Evolutionary conservation across 208 protist species (phyloP), one percentile per base, ranked within the genome.

Genomic region (Leishmania mexicana): DNA sequence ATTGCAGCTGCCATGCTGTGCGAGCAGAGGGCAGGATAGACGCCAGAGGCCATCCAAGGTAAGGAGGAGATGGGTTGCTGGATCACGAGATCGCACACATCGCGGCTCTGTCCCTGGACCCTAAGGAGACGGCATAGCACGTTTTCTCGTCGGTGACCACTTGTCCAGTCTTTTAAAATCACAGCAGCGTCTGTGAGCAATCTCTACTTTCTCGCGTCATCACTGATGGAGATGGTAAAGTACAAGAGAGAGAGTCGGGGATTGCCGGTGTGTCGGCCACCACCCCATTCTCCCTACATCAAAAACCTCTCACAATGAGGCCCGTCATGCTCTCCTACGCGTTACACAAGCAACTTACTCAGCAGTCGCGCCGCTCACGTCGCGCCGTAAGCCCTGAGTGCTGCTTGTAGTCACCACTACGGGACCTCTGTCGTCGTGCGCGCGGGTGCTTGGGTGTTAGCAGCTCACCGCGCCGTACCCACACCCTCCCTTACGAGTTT

Each of bases 401-500:
- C 15, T 40, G 62, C 62, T 19, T 40, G 15, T 11, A 21, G 62
- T 24, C 62, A 68, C 3, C 31, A 31, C 7, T 3, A 40, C 11
- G 62, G 3, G 6, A 31, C 28, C 58, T 68, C 62, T 8, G 10
- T 31, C 68, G 17, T 73, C 21, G 68, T 31, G 40, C 40, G 5
- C 19, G 68, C 68, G 7, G 51, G 73, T 58, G 73, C 51, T 1
- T 76, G 73, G 19, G 35, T 62, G 31, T 45, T 10, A 21, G 65
- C 47, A n/a, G 35, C 38, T 53, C 70, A 6, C 11, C 10, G 11
- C 21, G 4, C 45, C 1, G 51, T 76, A 10, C 1, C 24, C 81
- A 42, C 84, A 4, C 17, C 73, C 35, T 45, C 21, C 38, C 58
- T 35, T 82, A 81, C 68, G 74, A 79, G 1, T 51, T 35, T 35